Base-by-base conservation (phyloP, 305 asterid genomes). In the Galium porrigens region DNA sequence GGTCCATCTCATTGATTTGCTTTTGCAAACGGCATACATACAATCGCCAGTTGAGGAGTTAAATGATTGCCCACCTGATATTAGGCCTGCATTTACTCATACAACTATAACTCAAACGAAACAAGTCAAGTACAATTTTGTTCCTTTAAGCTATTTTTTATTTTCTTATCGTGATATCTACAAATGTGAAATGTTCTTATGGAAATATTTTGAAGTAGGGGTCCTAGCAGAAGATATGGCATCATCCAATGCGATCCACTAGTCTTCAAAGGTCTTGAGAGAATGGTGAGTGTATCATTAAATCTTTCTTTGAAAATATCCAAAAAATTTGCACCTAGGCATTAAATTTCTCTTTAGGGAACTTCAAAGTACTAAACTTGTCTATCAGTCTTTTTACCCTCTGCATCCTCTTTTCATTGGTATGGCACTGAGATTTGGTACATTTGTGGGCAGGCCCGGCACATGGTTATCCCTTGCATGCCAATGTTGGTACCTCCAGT, bases 401-500 rank as follows among this genome's bases (percentile, higher is more conserved):
- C 18, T 63, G 8, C n/a, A 41, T 54, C 27, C 14, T 66, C 33
- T 64, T 39, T 58, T 34, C 12, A 22, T 48, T 34, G 25, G 46
- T 55, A 22, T 69, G 58, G 22, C 54, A 57, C 67, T 65, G 54
- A 42, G 48, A 65, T 60, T 69, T 65, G 48, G 74, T 48, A 58
- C 54, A 61, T 62, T 63, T 69, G 54, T 73, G 73, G 74, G 58
- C 94, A 88, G 95, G 95, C 95, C 70, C 82, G 89, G 76, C 94
- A 88, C 87, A 84, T 84, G 96, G 92, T 88, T 73, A 83, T 91
- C 73, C 98, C 98, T 72, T 91, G 88, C 73, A 88, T 91, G 98
- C 98, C 98, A 54, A 91, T 91, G 98, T 73, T 91, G 79, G 86
- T 91, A 73, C 94, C 83, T 76, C 96, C 98, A 68, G 80, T 85